Percentiles rank a stretch among this genome's conserved stretches.
Conservation (phyloP, 2,329 filamentous ascomycete species). For the Penicillium sp. region DNA sequence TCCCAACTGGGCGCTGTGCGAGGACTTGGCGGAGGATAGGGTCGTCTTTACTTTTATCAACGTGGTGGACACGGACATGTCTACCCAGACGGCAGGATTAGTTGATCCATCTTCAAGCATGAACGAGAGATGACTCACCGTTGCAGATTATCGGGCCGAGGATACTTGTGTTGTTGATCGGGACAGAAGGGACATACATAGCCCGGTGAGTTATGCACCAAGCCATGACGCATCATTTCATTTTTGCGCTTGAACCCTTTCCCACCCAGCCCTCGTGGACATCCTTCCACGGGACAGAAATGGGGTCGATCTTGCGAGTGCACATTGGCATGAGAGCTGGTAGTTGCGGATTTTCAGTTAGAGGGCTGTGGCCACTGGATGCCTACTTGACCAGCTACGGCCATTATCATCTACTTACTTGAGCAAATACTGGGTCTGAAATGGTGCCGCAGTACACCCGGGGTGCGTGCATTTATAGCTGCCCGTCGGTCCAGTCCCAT, state of each 20-base stretch:
- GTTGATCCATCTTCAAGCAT: background rate
- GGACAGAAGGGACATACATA: conserved; percentile 97
- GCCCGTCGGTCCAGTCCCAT: conserved; percentile 30
- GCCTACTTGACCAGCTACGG: background rate
- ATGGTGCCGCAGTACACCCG: conserved; percentile 60
- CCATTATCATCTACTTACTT: conserved; percentile 51
- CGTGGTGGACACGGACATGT: conserved; percentile 89
- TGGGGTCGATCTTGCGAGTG: conserved; percentile 65
- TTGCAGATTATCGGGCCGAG: conserved; percentile 92
- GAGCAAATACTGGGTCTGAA: conserved; percentile 66
- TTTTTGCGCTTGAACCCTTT: conserved; percentile 71
- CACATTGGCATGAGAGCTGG: conserved; percentile 58
- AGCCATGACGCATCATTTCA: conserved; percentile 73
- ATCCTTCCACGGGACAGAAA: conserved; percentile 62
- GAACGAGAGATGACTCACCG: conserved; percentile 60
- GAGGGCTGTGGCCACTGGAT: background rate
- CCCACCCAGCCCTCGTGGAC: conserved; percentile 61
- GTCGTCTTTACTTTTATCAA: conserved; percentile 88
- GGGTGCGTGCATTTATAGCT: conserved; percentile 57
- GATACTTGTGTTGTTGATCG: conserved; percentile 91
- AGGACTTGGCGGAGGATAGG: conserved; percentile 78
- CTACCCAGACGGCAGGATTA: conserved; percentile 48
- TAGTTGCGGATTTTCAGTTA: conserved; percentile 7
- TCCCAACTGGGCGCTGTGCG: conserved; percentile 80
- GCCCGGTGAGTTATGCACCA: conserved; percentile 91